These are phyloP conservation scores for Castanea sativa DNA, from an alignment of 306 rosid genomes.

Conservation along the genomic window DNA sequence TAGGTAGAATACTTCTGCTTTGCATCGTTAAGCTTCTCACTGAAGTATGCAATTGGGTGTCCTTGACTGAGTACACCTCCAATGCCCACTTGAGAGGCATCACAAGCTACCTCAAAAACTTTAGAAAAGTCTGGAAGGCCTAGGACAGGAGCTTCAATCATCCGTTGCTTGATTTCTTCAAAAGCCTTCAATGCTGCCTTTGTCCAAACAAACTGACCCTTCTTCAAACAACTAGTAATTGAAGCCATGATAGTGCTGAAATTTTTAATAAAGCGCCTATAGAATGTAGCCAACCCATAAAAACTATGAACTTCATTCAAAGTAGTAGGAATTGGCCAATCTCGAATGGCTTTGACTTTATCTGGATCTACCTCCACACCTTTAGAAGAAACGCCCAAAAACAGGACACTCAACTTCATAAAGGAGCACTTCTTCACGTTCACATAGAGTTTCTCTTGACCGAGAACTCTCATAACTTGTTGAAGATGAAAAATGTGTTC, in stretches of 20 bases:
- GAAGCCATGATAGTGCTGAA: background rate
- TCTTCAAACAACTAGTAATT: background rate
- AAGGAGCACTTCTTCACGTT: no score
- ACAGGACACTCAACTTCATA: no score
- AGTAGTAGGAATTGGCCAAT: background rate
- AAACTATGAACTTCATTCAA: background rate
- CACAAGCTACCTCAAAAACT: background rate
- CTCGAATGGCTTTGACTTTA: no score
- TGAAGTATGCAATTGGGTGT: background rate
- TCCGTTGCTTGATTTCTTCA: background rate
- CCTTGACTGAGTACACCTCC: background rate
- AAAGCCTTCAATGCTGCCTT: background rate
- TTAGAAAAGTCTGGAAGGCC: background rate
- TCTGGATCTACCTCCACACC: background rate
- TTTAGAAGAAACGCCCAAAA: background rate
- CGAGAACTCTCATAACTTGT: background rate
- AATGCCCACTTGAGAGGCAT: background rate
- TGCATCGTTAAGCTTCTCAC: background rate
- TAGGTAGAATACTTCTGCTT: background rate
- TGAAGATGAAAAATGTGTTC: no score
- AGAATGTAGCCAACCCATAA: constrained; percentile 1
- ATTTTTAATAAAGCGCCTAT: background rate
- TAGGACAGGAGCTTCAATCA: background rate
- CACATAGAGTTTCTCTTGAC: background rate
- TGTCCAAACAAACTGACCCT: background rate